Evolutionary conservation across 441 rosid genomes (phyloP).

Genomic region (Theobroma grandiflorum): DNA sequence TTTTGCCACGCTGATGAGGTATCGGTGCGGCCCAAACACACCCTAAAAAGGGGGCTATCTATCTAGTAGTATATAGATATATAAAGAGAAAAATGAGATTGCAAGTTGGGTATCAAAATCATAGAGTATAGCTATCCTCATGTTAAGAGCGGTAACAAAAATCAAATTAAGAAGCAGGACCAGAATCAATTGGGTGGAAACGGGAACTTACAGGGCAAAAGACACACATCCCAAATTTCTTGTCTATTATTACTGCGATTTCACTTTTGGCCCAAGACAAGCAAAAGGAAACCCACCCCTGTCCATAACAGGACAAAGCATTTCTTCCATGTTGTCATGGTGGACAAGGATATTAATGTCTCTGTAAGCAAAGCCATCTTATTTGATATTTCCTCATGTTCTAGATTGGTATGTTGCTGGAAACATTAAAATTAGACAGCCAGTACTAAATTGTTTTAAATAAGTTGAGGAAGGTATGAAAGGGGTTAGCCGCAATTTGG

Average conservation of each 20-base stretch:
- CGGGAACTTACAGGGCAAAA: not conserved
- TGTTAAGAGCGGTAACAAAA: not conserved
- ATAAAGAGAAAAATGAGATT: not conserved
- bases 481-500: conserved; percentile 24
- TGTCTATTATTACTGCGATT: not conserved
- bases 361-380: conserved; percentile 13
- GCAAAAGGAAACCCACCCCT: not conserved
- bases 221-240: not conserved
- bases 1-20: too few relatives aligned
- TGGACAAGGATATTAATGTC: not conserved
- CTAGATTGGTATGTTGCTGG: conserved; percentile 10
- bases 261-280: not conserved
- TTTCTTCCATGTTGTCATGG: not conserved
- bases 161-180: not conserved
- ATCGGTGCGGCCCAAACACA: too few relatives aligned
- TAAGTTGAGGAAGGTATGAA: conserved; percentile 5
- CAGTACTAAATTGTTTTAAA: not conserved
- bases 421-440: not conserved
- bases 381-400: conserved; percentile 29
- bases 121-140: not conserved
- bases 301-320: conserved; percentile 2
- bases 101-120: not conserved
- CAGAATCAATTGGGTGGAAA: not conserved
- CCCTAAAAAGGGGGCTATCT: too few relatives aligned
- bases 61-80: too few relatives aligned